A percentile compares a stretch with the other conserved stretches of the same genome.
phyloP scores from a whole-genome alignment of 805 yeast genomes.

The Yarrowia sp. region DNA sequence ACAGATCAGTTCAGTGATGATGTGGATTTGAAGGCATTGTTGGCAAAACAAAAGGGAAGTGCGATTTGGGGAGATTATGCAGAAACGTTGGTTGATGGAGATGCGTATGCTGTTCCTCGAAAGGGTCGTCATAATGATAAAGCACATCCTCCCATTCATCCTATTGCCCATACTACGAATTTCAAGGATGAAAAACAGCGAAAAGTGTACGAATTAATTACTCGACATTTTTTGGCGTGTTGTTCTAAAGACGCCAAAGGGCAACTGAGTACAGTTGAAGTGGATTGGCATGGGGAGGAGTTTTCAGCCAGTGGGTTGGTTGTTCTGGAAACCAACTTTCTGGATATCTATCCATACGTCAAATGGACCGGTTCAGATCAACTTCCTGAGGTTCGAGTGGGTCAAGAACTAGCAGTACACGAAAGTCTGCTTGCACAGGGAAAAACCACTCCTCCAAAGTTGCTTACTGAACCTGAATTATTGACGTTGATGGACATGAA shows the following conservation, averaged over 20 bases:
- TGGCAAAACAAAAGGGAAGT: constrained; percentile 58
- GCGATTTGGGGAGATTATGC: constrained; percentile 76
- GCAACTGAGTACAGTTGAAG: constrained; percentile 54
- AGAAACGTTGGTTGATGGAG: constrained; percentile 41
- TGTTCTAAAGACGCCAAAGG: constrained; percentile 92
- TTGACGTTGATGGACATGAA: constrained; percentile 93
- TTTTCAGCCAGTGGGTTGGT: constrained; percentile 73
- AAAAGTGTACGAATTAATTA: constrained; percentile 81
- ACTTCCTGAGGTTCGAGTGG: constrained; percentile 59
- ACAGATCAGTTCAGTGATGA: constrained; percentile 79
- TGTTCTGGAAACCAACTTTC: constrained; percentile 70
- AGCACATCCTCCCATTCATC: constrained; percentile 99
- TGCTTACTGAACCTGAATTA: constrained; percentile 87
- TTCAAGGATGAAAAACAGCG: constrained; percentile 50
- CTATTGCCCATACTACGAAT: constrained; percentile 46
- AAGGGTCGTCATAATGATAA: constrained; percentile 83
- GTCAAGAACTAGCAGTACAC: constrained; percentile 56
- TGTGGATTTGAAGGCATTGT: constrained; percentile 65
- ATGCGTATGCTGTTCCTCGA: constrained; percentile 64
- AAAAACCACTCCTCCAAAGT: constrained; percentile 73
- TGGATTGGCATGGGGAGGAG: constrained; percentile 75
- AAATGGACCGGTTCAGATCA: constrained; percentile 67
- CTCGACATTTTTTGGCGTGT: constrained; percentile 83
- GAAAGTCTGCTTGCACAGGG: constrained; percentile 67
- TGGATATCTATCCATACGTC: constrained; percentile 75